Percentiles rank a stretch among this genome's conserved stretches.
These are phyloP conservation scores for Leptographium procerum DNA, from an alignment of 2,329 filamentous ascomycete genomes.

Conservation along the genomic window DNA sequence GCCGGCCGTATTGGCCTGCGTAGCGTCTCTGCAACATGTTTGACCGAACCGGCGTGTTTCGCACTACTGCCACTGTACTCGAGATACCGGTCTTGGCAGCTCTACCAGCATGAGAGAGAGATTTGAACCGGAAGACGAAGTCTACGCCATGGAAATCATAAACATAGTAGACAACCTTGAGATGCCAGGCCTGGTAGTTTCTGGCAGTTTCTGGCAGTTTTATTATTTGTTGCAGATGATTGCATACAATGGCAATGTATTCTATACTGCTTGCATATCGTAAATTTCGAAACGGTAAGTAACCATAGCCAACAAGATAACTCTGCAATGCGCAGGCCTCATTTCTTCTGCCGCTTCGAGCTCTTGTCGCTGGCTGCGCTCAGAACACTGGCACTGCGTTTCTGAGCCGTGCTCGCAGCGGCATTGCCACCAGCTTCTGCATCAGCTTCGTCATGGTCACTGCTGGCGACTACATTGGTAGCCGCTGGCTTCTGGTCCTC, in stretches of 20 bases:
- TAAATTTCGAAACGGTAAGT: not conserved
- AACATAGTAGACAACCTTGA: not conserved
- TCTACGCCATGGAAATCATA: not conserved
- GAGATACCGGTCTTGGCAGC: not conserved
- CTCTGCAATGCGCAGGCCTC: constrained; percentile 8
- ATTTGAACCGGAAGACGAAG: not conserved
- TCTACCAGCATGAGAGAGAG: not conserved
- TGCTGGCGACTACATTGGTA: not conserved
- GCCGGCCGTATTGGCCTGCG: not conserved
- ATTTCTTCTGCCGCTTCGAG: constrained; percentile 46
- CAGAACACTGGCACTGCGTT: constrained; percentile 74
- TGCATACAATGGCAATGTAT: not conserved
- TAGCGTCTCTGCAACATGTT: not conserved
- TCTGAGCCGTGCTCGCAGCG: constrained; percentile 33
- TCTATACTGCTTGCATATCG: not conserved
- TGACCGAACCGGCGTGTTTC: not conserved
- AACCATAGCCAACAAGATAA: not conserved
- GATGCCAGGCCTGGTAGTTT: too few species aligned
- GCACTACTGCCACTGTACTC: not conserved
- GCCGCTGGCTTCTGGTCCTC: not conserved
- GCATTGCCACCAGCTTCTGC: not conserved
- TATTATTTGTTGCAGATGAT: too few species aligned
- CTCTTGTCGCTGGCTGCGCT: constrained; percentile 58
- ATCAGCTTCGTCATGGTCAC: not conserved
- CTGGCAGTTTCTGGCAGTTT: too few species aligned